Evolutionary conservation across 2,329 filamentous ascomycete species (phyloP), one percentile per base, ranked within the genome.

Genomic region (Drechmeria coniospora): DNA sequence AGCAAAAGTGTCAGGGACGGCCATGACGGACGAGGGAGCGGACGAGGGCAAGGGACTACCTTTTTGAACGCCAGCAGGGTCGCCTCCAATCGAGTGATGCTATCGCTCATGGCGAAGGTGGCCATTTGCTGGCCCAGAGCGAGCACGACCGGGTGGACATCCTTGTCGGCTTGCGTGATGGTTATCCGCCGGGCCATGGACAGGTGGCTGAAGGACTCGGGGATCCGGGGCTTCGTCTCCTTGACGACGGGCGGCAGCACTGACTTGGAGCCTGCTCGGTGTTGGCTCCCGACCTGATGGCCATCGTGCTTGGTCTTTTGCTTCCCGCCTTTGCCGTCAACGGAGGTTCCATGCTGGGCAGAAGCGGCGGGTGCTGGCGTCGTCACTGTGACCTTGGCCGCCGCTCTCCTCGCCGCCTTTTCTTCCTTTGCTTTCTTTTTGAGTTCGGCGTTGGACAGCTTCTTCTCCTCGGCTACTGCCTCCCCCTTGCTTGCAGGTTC

Each of bases 361-460:
- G 29, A 52, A 39, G 37, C 33, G 16, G 53, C 46, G 8, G 56
- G 56, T 13, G 51, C 49, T 31, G 53, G 54, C 2, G 59, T 54
- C 17, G 47, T 47, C 36, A 67, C 66, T 4, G 63, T 59, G 17
- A 61, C 59, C 48, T 77, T 82, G 43, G 65, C 71, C 45, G 74
- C 74, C 26, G 79, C 82, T 57, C 87, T 69, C 35, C 82, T 68
- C 25, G 84, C 84, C 28, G 80, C 79, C 59, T 94, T 95, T 50
- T 94, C 87, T 18, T 82, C 86, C 51, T 93, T 87, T 35, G 79
- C 78, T 49, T 73, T 75, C 44, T 86, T 87, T 57, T 95, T 95
- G 45, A 92, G 49, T 53, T 92, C 79, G 13, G 82, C 83, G 20
- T 68, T 67, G 2, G 79, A 73, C 18, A 80, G 59, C 49, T 81